Evolutionary conservation across 345 rosid genomes (phyloP), one percentile per base, ranked within the genome.

Genomic region (Euclidium syriacum): DNA sequence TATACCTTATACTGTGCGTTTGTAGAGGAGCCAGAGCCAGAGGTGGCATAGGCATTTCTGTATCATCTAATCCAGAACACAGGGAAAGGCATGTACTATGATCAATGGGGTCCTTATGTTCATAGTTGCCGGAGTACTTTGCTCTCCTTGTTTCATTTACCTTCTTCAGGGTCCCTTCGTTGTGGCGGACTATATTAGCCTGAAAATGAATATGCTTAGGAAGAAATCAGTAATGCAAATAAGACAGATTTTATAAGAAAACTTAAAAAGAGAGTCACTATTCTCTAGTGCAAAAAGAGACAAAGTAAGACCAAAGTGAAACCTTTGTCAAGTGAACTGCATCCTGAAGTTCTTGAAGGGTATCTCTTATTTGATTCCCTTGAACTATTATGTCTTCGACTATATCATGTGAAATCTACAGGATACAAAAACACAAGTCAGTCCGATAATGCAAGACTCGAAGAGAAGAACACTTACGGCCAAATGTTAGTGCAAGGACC

Each of bases 21-120:
- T 61, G 85, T 27, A 82, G 44, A 9, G 95, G 87, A 44, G 85
- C 77, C 64, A 91, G 84, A 42, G 92, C 77, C 62, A 79, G 55
- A 64, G 96, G 96, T 58, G 98, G 95, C 95, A 85, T 86, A 38
- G 92, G 98, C 91, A 91, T 79, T 73, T 86, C 96, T 53, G 80
- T 67, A 80, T 91, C 96, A 68, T 76, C 69, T 20, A 61, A 46
- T 57, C 78, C 75, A 27, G 82, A 52, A 74, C 74, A 71, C 26
- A 70, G 74, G 34, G 85, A 79, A 38, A 67, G 56, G 14, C 60
- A 58, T 27, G 53, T 44, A 15, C 65, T 57, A n/a, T 34, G 79
- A 35, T 56, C 65, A 39, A 23, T 20, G 25, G 64, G 32, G 14
- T 52, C 75, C 44, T 77, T 72, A 6, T 54, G 50, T 38, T 78